Evolutionary conservation across 2,329 filamentous ascomycete genomes (phyloP), one percentile per base, ranked within the genome.

Genomic region (Penicillium sclerotiorum): DNA sequence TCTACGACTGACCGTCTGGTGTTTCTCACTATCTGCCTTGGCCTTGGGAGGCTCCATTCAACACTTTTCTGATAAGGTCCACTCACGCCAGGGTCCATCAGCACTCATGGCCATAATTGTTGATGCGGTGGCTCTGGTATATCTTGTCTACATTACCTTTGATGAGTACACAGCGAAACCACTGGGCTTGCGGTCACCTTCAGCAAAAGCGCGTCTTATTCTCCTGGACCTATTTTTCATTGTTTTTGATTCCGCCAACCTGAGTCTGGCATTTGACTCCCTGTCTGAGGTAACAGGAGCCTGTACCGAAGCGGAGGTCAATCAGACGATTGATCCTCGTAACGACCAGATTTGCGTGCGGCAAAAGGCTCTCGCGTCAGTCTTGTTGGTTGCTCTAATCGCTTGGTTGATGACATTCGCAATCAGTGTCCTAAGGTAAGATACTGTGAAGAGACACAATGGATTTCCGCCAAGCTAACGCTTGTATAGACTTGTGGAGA

Each of bases 121-220:
- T 32, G 93, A 97, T 71, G 85, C 87, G 6, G 81, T 97, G 12
- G 93, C 94, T 3, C 81, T 97, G 50, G 84, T 93, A 2, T 99
- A 97, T 72, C 87, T 95, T 47, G 76, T 89, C 41, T 97, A 96
- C 73, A 94, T 97, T 75, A 95, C 92, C 20, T 95, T 87, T 75
- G 94, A 99, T 67, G 94, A 99, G 74, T 97, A 96, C 73, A 94
- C 90, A 5, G 90, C 90, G 23, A 95, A 95, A 68, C 94, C 95
- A 18, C 78, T 99, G 17, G 94, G 94, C 1, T 77, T 99, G 52
- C 88, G 95, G 36, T 86, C 86, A 6, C 85, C 90, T 8, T 86
- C 86, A 49, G 87, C 90, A 41, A 99, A 99, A 70, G 88, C 95
- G 57, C 85, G 89, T 12, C 83, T 99, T 42, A 89, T 97, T 52